Evolutionary conservation across 2,329 filamentous ascomycete genomes (phyloP).

Genomic region (Huntiella abstrusa): DNA sequence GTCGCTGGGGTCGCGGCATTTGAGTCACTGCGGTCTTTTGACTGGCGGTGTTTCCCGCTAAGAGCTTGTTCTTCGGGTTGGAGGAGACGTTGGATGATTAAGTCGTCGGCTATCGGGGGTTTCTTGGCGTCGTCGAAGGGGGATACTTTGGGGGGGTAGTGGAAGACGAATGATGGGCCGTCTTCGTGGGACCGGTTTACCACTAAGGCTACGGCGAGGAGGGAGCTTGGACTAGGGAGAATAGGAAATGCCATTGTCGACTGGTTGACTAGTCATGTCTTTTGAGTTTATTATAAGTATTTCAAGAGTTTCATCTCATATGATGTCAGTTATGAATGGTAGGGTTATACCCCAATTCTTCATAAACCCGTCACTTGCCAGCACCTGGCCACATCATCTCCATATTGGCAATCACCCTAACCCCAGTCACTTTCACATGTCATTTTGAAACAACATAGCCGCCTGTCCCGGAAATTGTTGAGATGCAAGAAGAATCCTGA

Average conservation of each 20-base stretch:
- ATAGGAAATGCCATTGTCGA: constrained; percentile 28
- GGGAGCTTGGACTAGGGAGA: constrained; percentile 33
- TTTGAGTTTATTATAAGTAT: too few relatives aligned
- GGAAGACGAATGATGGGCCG: constrained; percentile 67
- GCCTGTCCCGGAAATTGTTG: neutral
- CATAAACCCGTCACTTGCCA: too few relatives aligned
- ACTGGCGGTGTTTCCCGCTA: constrained; percentile 14
- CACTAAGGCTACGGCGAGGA: constrained; percentile 54
- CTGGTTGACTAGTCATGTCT: neutral
- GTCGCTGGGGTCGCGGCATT: too few relatives aligned
- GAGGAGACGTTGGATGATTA: constrained; percentile 27
- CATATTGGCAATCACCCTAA: too few relatives aligned
- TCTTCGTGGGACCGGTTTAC: constrained; percentile 51
- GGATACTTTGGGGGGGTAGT: constrained; percentile 51
- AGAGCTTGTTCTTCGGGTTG: constrained; percentile 18
- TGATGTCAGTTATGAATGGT: too few relatives aligned
- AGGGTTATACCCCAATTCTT: too few relatives aligned
- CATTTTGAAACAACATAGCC: neutral
- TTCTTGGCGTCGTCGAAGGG: constrained; percentile 20
- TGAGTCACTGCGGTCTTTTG: too few relatives aligned
- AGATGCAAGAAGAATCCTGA: constrained; percentile 1
- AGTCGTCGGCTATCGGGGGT: constrained; percentile 29
- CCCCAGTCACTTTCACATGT: constrained; percentile 1
- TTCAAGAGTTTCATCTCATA: too few relatives aligned
- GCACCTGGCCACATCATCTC: too few relatives aligned